Conservation (phyloP, 2,329 filamentous ascomycete genomes). For the Colletotrichum euphorbiae region DNA sequence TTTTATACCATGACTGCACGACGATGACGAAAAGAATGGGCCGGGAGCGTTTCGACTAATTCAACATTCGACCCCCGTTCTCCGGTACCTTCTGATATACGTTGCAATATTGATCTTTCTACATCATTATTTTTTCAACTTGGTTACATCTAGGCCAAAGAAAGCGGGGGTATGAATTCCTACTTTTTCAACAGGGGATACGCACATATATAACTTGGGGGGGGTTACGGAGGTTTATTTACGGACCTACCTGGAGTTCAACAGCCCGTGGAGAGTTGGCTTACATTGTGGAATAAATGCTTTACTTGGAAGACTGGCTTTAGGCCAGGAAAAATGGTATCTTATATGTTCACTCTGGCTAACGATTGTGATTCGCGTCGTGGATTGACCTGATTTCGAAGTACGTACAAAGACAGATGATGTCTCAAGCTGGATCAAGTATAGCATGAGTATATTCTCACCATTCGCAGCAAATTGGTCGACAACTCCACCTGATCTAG, state of each 20-base stretch:
- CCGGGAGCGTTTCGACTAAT: slow-evolving; percentile 4
- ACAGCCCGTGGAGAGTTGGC: neutral
- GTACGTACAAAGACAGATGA: neutral
- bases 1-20: slow-evolving; percentile 18
- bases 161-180: slow-evolving; percentile 31
- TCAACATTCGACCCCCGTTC: slow-evolving; percentile 30
- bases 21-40: neutral
- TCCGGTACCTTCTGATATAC: neutral
- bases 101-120: neutral
- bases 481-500: too few relatives aligned
- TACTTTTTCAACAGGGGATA: slow-evolving; percentile 34
- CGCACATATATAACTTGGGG: neutral
- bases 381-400: too few relatives aligned
- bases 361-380: too few relatives aligned
- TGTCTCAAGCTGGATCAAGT: neutral
- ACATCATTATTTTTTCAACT: slow-evolving; percentile 20
- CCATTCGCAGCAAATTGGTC: too few relatives aligned
- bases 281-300: neutral
- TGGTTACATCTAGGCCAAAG: slow-evolving; percentile 21
- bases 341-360: neutral
- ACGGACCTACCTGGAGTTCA: slow-evolving; percentile 22
- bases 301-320: slow-evolving; percentile 2
- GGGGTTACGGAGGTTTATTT: neutral
- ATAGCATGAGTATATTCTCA: too few relatives aligned
- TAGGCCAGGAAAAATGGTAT: neutral